Base-by-base conservation (phyloP, 805 yeast genomes). In the Barnettozyma pratensis region DNA sequence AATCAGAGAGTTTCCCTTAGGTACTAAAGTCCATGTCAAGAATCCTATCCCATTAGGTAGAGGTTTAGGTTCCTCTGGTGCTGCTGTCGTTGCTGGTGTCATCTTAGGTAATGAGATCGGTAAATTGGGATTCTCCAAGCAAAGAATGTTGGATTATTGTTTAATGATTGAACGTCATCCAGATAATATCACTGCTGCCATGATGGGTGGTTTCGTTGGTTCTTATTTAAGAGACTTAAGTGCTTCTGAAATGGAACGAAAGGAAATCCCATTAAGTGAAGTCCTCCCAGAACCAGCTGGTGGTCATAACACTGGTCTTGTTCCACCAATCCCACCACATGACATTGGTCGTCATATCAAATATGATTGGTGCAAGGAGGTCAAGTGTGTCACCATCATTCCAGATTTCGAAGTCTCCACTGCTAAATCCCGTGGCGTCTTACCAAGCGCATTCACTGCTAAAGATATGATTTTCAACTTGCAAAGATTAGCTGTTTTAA, bases 171-270 rank as follows among this genome's bases (percentile, higher is more conserved):
- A 94, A 72, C 83, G 98, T 65, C 99, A 94, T 62, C 99, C 99
- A 35, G 99, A 94, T 69, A 94, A 94, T 67, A 91, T 94, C 61
- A 89, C 97, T 10, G 99, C 99, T 32, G 96, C 99, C 36, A 89
- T 94, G 96, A 85, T 91, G 83, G 99, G 99, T 51, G 97, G 99
- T 1, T 94, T 94, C 66, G 96, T 91, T 39, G 99, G 99, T 40
- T 89, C 97, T 4, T 94, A 86, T 67, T 76, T 94, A 62, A 80
- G 96, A 60, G 95, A 87, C 53, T 71, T 94, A 50, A 73, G 81
- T 34, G 81, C 83, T 4, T 76, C 79, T 38, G 97, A 91, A 56
- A 74, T 77, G 55, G 82, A 75, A 50, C 78, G 87, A 46, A 85
- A 87, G 54, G 90, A 85, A 64, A 86, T 89, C 47, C 97, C 97